Evolutionary conservation across 345 rosid species (phyloP), one percentile per base, ranked within the genome.

Genomic region (Acer yangbiense): DNA sequence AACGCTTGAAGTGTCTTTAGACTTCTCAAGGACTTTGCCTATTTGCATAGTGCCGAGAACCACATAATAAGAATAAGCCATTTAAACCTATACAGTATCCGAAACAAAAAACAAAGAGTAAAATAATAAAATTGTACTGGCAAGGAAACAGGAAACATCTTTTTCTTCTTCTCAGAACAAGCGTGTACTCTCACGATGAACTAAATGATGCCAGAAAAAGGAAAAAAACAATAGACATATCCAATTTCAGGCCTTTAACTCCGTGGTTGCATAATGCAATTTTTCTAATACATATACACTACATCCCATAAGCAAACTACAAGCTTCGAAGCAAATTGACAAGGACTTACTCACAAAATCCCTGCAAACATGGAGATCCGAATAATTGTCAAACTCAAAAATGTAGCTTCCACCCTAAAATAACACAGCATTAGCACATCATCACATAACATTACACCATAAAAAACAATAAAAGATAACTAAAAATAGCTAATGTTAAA

Each of bases 301-400:
- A 65, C 1, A 61, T 41, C 55, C 27, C 75, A 62, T 23, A 44
- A 32, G 14, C 55, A 41, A 39, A 21, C 10, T 44, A 39, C 55
- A 65, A 73, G 16, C 70, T 71, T 32, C 21, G 17, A 78, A 62
- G 11, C 60, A 50, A 76, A 65, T 50, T 13, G 6, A 6, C 29
- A 65, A 62, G 72, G 11, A 78, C 89, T 85, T 89, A 96, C 99
- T 86, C n/a, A 96, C 90, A 85, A 90, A 86, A 78, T 88, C 97
- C 80, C 89, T 90, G 86, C 97, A 96, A 70, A 83, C 72, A 16
- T 90, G 88, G 81, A 95, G 94, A 80, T 95, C 99, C 1, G 89
- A 65, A 68, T 85, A 92, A 85, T 86, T 91, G 68, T 90, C 98
- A 78, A 96, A 92, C 86, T 94, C 93, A 81, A 96, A 90, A 81